Evolutionary conservation across 2,329 filamentous ascomycete genomes (phyloP), one percentile per base, ranked within the genome.

Genomic region (Sarocladium oryzae): DNA sequence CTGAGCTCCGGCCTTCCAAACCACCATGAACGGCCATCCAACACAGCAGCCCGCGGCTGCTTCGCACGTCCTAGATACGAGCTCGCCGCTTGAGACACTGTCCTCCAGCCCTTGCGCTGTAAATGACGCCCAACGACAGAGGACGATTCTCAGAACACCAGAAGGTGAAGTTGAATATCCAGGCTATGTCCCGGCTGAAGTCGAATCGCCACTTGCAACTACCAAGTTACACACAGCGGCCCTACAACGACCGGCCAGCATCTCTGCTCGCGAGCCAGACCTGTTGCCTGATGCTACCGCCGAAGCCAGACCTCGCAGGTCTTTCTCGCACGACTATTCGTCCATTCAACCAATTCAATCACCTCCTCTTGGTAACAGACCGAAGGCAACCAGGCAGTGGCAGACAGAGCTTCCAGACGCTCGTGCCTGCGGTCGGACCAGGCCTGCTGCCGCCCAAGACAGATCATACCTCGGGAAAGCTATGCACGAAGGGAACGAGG

Each of bases 141-240:
- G 32, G 10, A 49, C 18, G 5, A 21, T 49, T 3, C 18, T 49
- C 26, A 36, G 46, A 49, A 49, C 46, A 36, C 30, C 46, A 8
- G 9, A 37, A n/a, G 46, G 46, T 18, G 33, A 49, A 15, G 18
- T 49, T 7, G 46, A 49, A 26, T 49, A 18, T n/a, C 46, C 46
- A 37, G 46, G 46, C 10, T 37, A 15, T n/a, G 32, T 49, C 10
- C 46, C 46, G 8, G 30, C 30, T 11, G 30, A 49, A 26, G 46
- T 49, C 18, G 21, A 49, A 21, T 49, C 46, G 4, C 46, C 46
- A 11, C 18, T 23, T 3, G 24, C 43, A 4, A 15, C 5, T 9
- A 21, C 20, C 24, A 48, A 48, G 21, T 11, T 23, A 15, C 40
- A 7, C 3, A 16, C 8, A 43, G 23, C 43, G 7, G 4, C 10